Evolutionary conservation across 192 early-diverging fungal species (phyloP), one percentile per base, ranked within the genome.

Genomic region (Kickxella alabastrina): DNA sequence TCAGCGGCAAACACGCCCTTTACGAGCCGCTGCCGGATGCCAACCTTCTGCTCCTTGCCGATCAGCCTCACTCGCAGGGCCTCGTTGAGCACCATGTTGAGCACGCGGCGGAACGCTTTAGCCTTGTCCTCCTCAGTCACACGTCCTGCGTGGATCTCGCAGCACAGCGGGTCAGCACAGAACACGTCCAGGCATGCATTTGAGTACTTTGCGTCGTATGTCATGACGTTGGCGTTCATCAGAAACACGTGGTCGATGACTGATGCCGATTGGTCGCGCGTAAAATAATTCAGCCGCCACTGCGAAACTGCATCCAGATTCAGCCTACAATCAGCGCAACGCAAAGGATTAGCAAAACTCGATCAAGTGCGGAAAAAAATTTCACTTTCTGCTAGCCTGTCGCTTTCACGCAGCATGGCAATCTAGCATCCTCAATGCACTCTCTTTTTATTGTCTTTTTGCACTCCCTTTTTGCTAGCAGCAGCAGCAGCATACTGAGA

Each of bases 71-170:
- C 54, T 10, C 69, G 61, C 61, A 78, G 60, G 18, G 64, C 69
- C 32, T 78, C 76, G 47, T 78, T 78, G 49, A 78, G 65, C 40
- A 78, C 53, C 1, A 78, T 36, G 52, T 78, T 78, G 41, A 78
- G 49, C 27, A 55, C 52, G 38, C 76, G 58, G 28, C 76, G 61
- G 47, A 78, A 78, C 15, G 76, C 76, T 48, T 64, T 68, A 19
- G 76, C 76, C 48, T 62, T 66, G 57, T 73, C 69, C 49, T 72
- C 65, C 46, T 67, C 69, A 6, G 52, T 61, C 10, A 73, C 52
- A 10, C 64, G 61, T 25, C 60, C 68, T 1, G 69, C 63, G 27
- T 78, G 76, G 52, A 73, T 67, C 43, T 67, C 60, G 57, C 57
- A 58, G 57, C 76, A 78, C 23, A 78, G 62, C 41, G 76, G 76